Evolutionary conservation across 2,329 filamentous ascomycete species (phyloP), one percentile per base, ranked within the genome.

Genomic region (Trichoderma sp.): DNA sequence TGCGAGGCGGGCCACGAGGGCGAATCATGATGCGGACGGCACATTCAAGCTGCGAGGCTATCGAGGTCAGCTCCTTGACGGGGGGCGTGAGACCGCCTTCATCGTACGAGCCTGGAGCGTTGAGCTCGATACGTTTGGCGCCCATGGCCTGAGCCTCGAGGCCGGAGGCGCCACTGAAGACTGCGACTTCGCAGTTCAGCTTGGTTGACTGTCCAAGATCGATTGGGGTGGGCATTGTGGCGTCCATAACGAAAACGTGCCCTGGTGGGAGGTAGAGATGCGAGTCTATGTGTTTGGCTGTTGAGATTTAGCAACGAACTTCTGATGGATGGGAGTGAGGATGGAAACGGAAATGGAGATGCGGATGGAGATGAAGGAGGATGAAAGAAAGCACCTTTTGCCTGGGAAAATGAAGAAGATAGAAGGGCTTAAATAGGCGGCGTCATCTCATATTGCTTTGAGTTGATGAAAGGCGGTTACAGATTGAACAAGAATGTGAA

Each of bases 1-100:
- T 4, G 18, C 21, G 71, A 33, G 77, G 78, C 21, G 78, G 75
- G 71, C 77, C 68, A 76, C 84, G 86, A 6, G 89, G 88, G 9
- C 89, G 87, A 77, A 91, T 88, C 87, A 90, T 90, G 79, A 91
- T 79, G 56, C 88, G 87, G 50, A 90, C 79, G 0, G 88, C 85
- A 31, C 87, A 81, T 12, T 81, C 69, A 31, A 83, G 75, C 74
- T 78, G 74, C 41, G 74, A 41, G 24, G 78, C 77, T 31, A 87
- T 80, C 2, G 75, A 73, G 2, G 76, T 60, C 59, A 89, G 82
- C 21, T 88, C 85, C 9, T 81, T 77, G 3, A 85, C 31, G 0
- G 83, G 78, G 3, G 89, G 89, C 1, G 89, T 91, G 18, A 88
- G 84, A 8, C 89, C 89, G 63, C 89, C 89, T 1, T 78, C 81